Evolutionary conservation across 2,329 filamentous ascomycete species (phyloP), one percentile per base, ranked within the genome.

Genomic region (Colletotrichum lupini): DNA sequence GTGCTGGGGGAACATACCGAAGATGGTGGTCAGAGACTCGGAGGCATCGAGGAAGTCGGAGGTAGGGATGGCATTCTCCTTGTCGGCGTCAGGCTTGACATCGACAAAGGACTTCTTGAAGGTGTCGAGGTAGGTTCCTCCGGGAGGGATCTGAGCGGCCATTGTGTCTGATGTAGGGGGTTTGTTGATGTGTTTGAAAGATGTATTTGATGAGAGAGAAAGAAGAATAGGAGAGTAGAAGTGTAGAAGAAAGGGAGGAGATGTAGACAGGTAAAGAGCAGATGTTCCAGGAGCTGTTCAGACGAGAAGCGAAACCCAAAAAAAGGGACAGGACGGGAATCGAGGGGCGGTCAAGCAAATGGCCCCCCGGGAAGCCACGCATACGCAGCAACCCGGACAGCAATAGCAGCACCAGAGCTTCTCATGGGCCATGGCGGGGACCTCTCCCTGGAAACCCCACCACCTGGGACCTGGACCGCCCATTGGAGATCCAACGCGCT

Each of bases 11-110:
- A 46, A 57, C 78, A 32, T 79, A 97, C 95, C 94, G 80, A 98
- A 98, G 75, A 99, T 91, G 75, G 91, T 93, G 66, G 93, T 93
- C 82, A 98, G 85, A 69, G 94, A 92, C 89, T 98, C 95, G 66
- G 95, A 90, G 71, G 97, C 97, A 77, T 97, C 94, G 76, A 98
- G 92, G 85, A 98, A 99, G 82, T 97, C 91, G 71, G 90, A 90
- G 59, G 97, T 98, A 67, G 91, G 85, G 79, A 98, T 92, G 74
- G 92, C 93, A 86, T 95, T 93, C 84, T 91, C 92, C 77, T 94
- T 92, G 77, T 89, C 88, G 75, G 89, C 87, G 79, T 95, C 90
- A 78, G 98, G 84, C 16, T 94, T 92, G 67, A 98, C 96, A 78
- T 96, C 91, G 76, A 89, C 88, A 86, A 98, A 99, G 79, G 93